Evolutionary conservation across 768 basidiomycete species (phyloP).

Genomic region (Collybia nuda): DNA sequence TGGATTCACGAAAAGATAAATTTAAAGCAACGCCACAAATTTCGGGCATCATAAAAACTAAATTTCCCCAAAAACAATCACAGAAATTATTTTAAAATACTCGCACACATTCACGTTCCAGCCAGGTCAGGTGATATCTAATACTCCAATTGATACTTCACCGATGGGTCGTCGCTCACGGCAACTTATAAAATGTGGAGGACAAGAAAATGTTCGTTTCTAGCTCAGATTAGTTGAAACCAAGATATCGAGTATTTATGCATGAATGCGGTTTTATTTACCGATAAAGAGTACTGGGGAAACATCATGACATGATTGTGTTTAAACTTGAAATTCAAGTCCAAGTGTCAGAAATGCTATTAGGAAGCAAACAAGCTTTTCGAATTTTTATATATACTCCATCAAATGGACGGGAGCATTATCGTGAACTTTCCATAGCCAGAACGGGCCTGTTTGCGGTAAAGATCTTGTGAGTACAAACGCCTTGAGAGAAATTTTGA

Average conservation of each 20-base stretch:
- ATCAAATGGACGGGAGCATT: slow-evolving; percentile 33
- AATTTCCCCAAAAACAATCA: slow-evolving; percentile 47
- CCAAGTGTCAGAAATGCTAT: too few relatives aligned
- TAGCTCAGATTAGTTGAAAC: too few relatives aligned
- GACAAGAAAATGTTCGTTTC: too few relatives aligned
- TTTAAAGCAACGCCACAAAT: too few relatives aligned
- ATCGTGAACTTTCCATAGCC: slow-evolving; percentile 64
- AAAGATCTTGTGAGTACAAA: background rate
- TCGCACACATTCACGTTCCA: slow-evolving; percentile 22
- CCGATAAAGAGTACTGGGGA: too few relatives aligned
- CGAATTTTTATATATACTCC: slow-evolving; percentile 18
- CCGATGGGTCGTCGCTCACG: slow-evolving; percentile 66
- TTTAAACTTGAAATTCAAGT: too few relatives aligned
- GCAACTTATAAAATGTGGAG: slow-evolving; percentile 51
- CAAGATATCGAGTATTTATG: too few relatives aligned
- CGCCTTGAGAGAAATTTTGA: background rate
- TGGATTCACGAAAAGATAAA: slow-evolving; percentile 12
- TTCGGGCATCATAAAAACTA: slow-evolving; percentile 50
- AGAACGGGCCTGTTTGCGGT: slow-evolving; percentile 57
- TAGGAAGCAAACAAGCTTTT: background rate
- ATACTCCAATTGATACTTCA: slow-evolving; percentile 37
- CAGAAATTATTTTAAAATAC: slow-evolving; percentile 50
- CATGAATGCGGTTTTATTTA: too few relatives aligned
- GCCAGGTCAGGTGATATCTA: slow-evolving; percentile 1
- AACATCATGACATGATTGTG: too few relatives aligned